A percentile compares a stretch with the other conserved stretches of the same genome.
These are phyloP conservation scores for Lanmaoa pseudosensibilis DNA, from an alignment of 768 basidiomycete genomes.

Conservation along the genomic window DNA sequence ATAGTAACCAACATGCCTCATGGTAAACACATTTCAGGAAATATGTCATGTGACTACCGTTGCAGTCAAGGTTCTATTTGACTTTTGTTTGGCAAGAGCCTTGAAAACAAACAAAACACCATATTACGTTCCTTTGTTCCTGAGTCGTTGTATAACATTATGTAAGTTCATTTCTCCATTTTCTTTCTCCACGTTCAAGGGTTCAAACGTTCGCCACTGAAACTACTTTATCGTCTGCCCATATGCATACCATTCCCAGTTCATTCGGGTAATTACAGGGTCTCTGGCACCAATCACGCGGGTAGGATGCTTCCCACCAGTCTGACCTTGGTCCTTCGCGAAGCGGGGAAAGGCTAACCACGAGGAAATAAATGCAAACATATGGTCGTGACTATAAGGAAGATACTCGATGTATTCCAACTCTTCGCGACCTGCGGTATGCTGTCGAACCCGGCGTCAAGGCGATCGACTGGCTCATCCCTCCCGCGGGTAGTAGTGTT, in stretches of 20 bases:
- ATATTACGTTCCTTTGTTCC: neutral
- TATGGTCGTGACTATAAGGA: neutral
- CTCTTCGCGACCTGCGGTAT: neutral
- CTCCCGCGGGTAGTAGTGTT: too few species aligned
- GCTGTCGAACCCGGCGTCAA: neutral
- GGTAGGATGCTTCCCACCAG: neutral
- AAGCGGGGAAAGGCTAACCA: neutral
- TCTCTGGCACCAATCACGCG: too few species aligned
- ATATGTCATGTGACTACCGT: neutral
- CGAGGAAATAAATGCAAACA: neutral
- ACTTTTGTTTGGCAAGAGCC: conserved; percentile 7
- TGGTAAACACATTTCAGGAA: conserved; percentile 10
- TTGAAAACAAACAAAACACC: conserved; percentile 9
- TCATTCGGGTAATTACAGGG: too few species aligned
- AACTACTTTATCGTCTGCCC: neutral
- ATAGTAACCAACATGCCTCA: conserved; percentile 7
- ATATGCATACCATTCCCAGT: neutral
- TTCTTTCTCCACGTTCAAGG: too few species aligned
- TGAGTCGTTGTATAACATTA: too few species aligned
- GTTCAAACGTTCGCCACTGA: neutral
- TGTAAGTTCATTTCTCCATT: too few species aligned
- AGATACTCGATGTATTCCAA: neutral
- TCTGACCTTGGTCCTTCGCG: too few species aligned
- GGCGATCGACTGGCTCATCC: neutral
- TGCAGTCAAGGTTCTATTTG: neutral